A percentile compares a stretch with the other conserved stretches of the same genome.
Evolutionary conservation across 192 early-diverging fungal genomes (phyloP).

Genomic region (Coemansia sp.): DNA sequence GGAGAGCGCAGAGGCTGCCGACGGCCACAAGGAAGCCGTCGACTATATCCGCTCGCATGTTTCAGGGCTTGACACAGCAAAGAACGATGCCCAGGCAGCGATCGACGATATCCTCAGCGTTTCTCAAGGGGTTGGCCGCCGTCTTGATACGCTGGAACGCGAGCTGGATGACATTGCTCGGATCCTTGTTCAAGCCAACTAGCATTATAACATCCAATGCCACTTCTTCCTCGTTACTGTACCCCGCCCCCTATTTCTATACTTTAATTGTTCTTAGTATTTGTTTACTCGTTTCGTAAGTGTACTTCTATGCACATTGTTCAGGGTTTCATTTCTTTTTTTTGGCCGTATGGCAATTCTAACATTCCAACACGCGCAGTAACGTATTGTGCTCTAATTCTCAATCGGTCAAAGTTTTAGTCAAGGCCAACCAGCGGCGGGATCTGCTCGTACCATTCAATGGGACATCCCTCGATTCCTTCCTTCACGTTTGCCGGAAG

Average conservation of each 20-base stretch:
- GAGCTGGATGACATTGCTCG: constrained; percentile 53
- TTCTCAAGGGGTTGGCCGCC: constrained; percentile 50
- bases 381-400: too few species aligned
- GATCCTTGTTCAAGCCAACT: constrained; percentile 42
- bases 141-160: constrained; percentile 45
- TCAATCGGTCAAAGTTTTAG: background rate
- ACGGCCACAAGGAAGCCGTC: constrained; percentile 12
- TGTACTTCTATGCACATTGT: too few species aligned
- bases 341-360: too few species aligned
- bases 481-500: constrained; percentile 89
- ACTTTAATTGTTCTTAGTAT: too few species aligned
- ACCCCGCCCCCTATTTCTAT: too few species aligned
- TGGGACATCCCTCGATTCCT: constrained; percentile 80
- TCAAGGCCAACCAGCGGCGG: constrained; percentile 45
- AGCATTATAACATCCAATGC: background rate
- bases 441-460: constrained; percentile 78
- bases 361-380: too few species aligned
- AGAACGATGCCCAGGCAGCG: constrained; percentile 33
- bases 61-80: constrained; percentile 23
- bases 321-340: too few species aligned
- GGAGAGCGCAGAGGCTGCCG: constrained; percentile 5
- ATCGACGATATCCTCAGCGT: constrained; percentile 50
- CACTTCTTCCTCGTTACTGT: background rate
- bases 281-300: too few species aligned
- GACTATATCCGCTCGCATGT: constrained; percentile 31